A percentile compares a stretch with the other conserved stretches of the same genome.
phyloP scores from a whole-genome alignment of 208 protist genomes.

The Angomonas ambiguus region DNA sequence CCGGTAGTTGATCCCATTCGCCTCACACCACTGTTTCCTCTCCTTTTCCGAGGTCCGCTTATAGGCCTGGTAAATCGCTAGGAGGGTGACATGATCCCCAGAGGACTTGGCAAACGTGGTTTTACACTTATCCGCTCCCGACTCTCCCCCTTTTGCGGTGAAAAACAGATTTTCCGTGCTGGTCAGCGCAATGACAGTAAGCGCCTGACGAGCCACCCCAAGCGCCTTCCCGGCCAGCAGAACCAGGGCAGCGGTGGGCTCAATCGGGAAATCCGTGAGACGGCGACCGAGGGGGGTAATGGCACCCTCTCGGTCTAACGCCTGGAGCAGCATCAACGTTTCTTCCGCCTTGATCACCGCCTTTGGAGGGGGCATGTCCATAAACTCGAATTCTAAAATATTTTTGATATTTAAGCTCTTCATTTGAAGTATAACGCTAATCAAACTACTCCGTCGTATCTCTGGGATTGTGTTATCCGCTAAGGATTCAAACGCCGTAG shows the following conservation, averaged over 20 bases:
- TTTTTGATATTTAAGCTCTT: slow-evolving; percentile 96
- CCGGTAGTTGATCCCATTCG: slow-evolving; percentile 67
- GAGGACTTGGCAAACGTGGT: slow-evolving; percentile 64
- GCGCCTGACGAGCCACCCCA: slow-evolving; percentile 91
- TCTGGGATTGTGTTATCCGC: slow-evolving; percentile 96
- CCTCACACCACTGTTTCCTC: slow-evolving; percentile 76
- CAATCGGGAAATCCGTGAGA: slow-evolving; percentile 98
- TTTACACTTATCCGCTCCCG: slow-evolving; percentile 68
- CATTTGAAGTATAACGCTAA: slow-evolving; percentile 96
- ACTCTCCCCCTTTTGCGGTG: slow-evolving; percentile 65
- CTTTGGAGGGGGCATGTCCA: slow-evolving; percentile 94
- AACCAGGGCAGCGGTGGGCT: slow-evolving; percentile 96
- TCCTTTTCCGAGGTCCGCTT: slow-evolving; percentile 54
- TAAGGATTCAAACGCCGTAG: slow-evolving; percentile 93
- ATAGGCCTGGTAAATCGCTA: slow-evolving; percentile 81
- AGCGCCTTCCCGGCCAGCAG: slow-evolving; percentile 93
- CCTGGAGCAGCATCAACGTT: slow-evolving; percentile 90
- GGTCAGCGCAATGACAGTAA: slow-evolving; percentile 94
- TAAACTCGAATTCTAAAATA: slow-evolving; percentile 97
- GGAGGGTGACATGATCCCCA: slow-evolving; percentile 85
- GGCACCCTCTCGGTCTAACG: slow-evolving; percentile 83
- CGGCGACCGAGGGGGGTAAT: slow-evolving; percentile 91
- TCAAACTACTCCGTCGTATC: slow-evolving; percentile 97
- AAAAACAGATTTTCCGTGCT: slow-evolving; percentile 84
- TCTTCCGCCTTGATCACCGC: slow-evolving; percentile 92